Evolutionary conservation across 768 basidiomycete species (phyloP).

Genomic region (Floccularia luteovirens): DNA sequence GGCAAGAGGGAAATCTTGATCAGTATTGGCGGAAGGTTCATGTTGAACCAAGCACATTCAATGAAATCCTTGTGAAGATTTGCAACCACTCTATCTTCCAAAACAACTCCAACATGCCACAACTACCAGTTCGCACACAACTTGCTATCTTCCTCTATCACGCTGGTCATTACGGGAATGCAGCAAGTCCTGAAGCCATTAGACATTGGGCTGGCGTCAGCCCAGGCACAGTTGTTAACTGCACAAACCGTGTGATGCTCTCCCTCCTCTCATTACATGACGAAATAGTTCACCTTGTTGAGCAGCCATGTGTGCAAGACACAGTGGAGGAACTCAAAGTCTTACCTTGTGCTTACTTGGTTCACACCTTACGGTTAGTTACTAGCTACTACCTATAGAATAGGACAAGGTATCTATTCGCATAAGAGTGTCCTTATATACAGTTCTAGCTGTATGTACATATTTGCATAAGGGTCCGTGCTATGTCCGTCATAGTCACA

Average conservation of each 20-base stretch:
- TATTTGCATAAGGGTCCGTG: no score
- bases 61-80: constrained; percentile 17
- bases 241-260: constrained; percentile 17
- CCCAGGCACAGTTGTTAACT: constrained; percentile 19
- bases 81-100: constrained; percentile 17
- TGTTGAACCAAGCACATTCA: constrained; percentile 18
- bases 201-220: constrained; percentile 17
- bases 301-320: no score
- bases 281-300: no score
- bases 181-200: constrained; percentile 18
- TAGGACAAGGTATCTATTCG: no score
- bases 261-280: constrained; percentile 23
- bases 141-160: constrained; percentile 20
- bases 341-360: no score
- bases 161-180: constrained; percentile 21
- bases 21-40: background rate
- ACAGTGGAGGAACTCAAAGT: no score
- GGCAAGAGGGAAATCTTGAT: background rate
- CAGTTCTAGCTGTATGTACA: no score
- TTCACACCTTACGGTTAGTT: no score
- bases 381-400: no score
- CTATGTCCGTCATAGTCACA: no score
- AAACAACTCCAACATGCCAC: constrained; percentile 17
- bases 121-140: constrained; percentile 20
- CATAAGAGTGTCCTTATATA: no score